Base-by-base conservation (phyloP, 139 green algal genomes). In the Chlorella sorokiniana region DNA sequence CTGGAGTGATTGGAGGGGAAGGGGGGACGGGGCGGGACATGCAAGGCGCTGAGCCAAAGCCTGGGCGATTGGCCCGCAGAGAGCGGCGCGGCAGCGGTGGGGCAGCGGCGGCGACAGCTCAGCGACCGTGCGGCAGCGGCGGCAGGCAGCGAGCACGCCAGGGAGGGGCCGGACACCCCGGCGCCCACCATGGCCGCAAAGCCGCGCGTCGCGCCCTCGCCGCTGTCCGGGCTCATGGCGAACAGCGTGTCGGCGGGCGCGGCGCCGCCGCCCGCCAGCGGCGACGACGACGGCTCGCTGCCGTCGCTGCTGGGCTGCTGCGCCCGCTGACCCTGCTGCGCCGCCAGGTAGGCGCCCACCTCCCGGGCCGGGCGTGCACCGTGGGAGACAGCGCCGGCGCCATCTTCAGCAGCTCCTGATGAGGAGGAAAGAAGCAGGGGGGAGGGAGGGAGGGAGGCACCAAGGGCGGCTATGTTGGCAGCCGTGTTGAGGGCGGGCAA, bases 341-440 rank as follows among this genome's bases (percentile, higher is more conserved):
- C 68, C 5, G 40, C 41, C 7, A 27, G 6, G 27, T 38, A 29
- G n/a, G 27, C 69, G 42, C 73, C 73, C 10, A 84, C 79, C 59
- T 88, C 84, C 18, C 65, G 56, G 1, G 54, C n/a, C n/a, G 64
- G 29, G 79, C 84, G 74, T 88, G 84, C 54, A 86, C 71, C 29
- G 70, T 86, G 35, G 73, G 73, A 23, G 73, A 56, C 35, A 79
- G 37, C 1, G 73, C 73, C 29, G 73, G 73, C 73, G 69, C 52
- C 73, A 69, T 69, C 16, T 79, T 79, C 16, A 79, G 73, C 73
- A 79, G 73, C 54, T 79, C 73, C 73, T 79, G 73, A 37, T 67
- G 41, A 33, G 38, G 25, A 5, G 2, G 25, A 27, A 6, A 3
- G 40, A 22, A 44, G 41, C 22, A 35, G 1, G 0, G 18, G 18